Evolutionary conservation across 2,329 filamentous ascomycete species (phyloP).

Genomic region (Beauveria brongniartii): DNA sequence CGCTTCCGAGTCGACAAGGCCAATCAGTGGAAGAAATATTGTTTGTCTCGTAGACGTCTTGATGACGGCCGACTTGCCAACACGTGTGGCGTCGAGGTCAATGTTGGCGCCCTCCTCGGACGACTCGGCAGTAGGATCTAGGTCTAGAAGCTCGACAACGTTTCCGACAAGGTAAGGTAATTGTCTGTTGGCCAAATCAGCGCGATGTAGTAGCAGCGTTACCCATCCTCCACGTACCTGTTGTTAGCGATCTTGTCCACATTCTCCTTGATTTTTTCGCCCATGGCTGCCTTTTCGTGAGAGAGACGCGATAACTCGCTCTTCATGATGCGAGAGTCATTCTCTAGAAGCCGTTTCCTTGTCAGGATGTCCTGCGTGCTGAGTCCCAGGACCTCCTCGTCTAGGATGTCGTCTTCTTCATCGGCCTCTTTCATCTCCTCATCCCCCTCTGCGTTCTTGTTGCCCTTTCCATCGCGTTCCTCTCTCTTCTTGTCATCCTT

Average conservation of each 20-base stretch:
- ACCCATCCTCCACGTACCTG: constrained; percentile 48
- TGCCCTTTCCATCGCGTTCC: constrained; percentile 24
- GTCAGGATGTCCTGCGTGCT: constrained; percentile 93
- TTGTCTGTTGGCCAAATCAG: constrained; percentile 54
- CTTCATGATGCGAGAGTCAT: constrained; percentile 97
- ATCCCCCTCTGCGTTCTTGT: constrained; percentile 57
- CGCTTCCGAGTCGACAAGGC: constrained; percentile 89
- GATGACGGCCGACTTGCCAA: constrained; percentile 98
- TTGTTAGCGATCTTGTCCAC: constrained; percentile 99
- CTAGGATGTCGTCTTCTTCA: constrained; percentile 61
- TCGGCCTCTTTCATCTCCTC: constrained; percentile 87
- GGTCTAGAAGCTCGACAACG: constrained; percentile 91
- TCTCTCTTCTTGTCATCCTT: constrained; percentile 57
- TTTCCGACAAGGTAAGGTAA: constrained; percentile 97
- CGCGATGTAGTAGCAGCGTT: background rate
- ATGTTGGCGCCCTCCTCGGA: constrained; percentile 98
- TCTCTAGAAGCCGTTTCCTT: constrained; percentile 84
- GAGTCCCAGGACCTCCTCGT: constrained; percentile 86
- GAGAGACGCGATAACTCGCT: constrained; percentile 90
- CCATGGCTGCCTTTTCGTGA: constrained; percentile 94
- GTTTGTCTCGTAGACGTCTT: constrained; percentile 98
- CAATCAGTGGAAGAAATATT: constrained; percentile 95
- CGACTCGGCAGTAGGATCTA: constrained; percentile 92
- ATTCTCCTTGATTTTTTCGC: constrained; percentile 99
- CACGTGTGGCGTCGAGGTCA: constrained; percentile 89